A percentile compares a stretch with the other conserved stretches of the same genome.
Evolutionary conservation across 2,329 filamentous ascomycete species (phyloP).

Genomic region (Xenoacremonium recifei): DNA sequence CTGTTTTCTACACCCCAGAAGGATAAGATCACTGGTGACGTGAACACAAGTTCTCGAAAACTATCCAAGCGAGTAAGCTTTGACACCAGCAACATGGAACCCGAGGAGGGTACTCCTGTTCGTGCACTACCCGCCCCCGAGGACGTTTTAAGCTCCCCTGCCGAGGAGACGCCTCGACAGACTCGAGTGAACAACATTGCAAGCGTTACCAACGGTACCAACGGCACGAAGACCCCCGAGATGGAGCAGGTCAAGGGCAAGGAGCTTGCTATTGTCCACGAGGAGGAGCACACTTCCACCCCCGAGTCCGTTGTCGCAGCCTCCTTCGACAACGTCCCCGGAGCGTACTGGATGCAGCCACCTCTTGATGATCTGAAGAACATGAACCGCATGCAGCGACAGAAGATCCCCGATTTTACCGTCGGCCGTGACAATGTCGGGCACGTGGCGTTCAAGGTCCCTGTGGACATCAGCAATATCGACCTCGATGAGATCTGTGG

Average conservation of each 20-base stretch:
- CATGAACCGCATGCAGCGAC: conserved; percentile 78
- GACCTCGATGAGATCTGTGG: conserved; percentile 78
- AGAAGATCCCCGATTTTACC: conserved; percentile 70
- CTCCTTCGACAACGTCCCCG: conserved; percentile 52
- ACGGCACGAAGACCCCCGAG: conserved; percentile 50
- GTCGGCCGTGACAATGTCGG: conserved; percentile 84
- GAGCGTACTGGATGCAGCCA: conserved; percentile 86
- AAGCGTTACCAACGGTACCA: conserved; percentile 36
- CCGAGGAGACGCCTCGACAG: conserved; percentile 47
- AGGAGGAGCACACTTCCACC: conserved; percentile 52
- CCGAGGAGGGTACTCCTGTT: conserved; percentile 33
- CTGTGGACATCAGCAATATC: conserved; percentile 78
- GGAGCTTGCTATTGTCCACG: conserved; percentile 76
- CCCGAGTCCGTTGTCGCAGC: conserved; percentile 23
- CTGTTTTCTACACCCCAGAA: conserved; percentile 62
- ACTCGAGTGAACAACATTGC: conserved; percentile 44
- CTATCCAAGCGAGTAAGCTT: conserved; percentile 90
- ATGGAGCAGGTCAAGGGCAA: conserved; percentile 72
- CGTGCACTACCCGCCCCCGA: conserved; percentile 36
- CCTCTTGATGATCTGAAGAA: conserved; percentile 69
- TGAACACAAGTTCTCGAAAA: conserved; percentile 46
- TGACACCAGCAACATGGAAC: conserved; percentile 59
- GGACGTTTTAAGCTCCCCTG: conserved; percentile 26
- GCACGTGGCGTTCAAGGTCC: conserved; percentile 74
- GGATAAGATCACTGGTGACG: conserved; percentile 43